Percentiles rank a stretch among this genome's conserved stretches.
phyloP scores from a whole-genome alignment of 108 stramenopile genomes.

The Stephanodiscus triporus region DNA sequence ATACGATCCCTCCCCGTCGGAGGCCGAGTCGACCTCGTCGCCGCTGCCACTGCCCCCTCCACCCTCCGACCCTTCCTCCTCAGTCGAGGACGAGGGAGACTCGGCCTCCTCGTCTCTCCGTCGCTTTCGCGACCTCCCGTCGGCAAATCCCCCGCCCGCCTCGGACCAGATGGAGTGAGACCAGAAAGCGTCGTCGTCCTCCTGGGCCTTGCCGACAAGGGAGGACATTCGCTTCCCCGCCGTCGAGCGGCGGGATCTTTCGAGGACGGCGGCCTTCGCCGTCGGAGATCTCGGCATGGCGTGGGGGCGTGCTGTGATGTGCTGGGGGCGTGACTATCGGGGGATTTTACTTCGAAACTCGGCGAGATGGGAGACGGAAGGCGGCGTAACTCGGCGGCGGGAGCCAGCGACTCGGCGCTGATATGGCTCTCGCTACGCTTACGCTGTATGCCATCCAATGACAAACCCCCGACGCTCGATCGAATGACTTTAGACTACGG shows the following conservation, averaged over 20 bases:
- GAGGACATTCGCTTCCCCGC: slow-evolving; percentile 79
- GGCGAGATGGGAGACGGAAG: no score
- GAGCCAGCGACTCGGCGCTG: no score
- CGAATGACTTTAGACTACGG: no score
- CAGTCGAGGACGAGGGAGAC: slow-evolving; percentile 7
- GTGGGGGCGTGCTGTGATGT: not conserved
- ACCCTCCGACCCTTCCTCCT: not conserved
- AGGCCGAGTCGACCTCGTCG: slow-evolving; percentile 12
- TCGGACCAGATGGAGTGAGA: slow-evolving; percentile 87
- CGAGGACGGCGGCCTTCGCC: slow-evolving; percentile 54
- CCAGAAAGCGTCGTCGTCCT: slow-evolving; percentile 89
- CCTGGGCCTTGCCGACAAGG: slow-evolving; percentile 73
- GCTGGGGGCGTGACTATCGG: no score
- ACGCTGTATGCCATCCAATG: not conserved
- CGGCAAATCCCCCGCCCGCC: slow-evolving; percentile 61
- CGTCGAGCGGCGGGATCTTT: slow-evolving; percentile 73
- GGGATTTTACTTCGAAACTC: no score
- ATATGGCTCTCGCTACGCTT: not conserved
- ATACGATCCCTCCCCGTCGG: slow-evolving; percentile 64
- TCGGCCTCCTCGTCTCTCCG: not conserved
- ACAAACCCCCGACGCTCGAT: not conserved
- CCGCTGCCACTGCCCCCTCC: not conserved
- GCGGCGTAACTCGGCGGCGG: no score
- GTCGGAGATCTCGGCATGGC: slow-evolving; percentile 20
- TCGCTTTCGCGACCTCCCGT: slow-evolving; percentile 16